Evolutionary conservation across 1,139 yeast species (phyloP).

Genomic region (Debaryomyces nepalensis): DNA sequence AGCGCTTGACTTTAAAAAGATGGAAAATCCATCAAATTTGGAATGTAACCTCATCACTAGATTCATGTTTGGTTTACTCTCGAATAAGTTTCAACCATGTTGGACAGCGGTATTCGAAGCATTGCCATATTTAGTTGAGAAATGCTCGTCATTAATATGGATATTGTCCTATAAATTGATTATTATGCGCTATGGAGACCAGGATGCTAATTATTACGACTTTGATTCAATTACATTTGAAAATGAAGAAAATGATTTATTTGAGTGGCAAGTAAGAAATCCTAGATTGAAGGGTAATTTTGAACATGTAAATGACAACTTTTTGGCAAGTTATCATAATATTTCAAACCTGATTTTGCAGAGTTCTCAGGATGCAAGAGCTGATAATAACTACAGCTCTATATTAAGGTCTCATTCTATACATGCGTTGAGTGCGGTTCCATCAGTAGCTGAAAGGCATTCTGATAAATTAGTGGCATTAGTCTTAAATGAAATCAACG

Average conservation of each 20-base stretch:
- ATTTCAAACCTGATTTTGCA: conserved; percentile 38
- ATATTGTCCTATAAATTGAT: conserved; percentile 48
- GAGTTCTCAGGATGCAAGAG: conserved; percentile 37
- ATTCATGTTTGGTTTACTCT: conserved; percentile 72
- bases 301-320: conserved; percentile 24
- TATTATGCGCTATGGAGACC: conserved; percentile 31
- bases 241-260: conserved; percentile 25
- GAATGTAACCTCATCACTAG: conserved; percentile 52
- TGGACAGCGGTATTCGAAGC: conserved; percentile 78
- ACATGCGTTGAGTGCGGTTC: conserved; percentile 55
- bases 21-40: conserved; percentile 35
- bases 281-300: conserved; percentile 35
- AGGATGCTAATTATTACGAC: conserved; percentile 24
- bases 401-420: conserved; percentile 54
- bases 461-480: conserved; percentile 60
- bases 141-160: conserved; percentile 62
- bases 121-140: conserved; percentile 51
- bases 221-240: conserved; percentile 27
- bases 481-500: conserved; percentile 38
- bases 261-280: conserved; percentile 39
- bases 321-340: conserved; percentile 28
- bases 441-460: conserved; percentile 69
- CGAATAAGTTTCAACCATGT: conserved; percentile 80
- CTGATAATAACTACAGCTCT: conserved; percentile 33
- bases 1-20: conserved; percentile 51